Conservation (phyloP, 768 basidiomycete genomes). For the Daedalea quercina region DNA sequence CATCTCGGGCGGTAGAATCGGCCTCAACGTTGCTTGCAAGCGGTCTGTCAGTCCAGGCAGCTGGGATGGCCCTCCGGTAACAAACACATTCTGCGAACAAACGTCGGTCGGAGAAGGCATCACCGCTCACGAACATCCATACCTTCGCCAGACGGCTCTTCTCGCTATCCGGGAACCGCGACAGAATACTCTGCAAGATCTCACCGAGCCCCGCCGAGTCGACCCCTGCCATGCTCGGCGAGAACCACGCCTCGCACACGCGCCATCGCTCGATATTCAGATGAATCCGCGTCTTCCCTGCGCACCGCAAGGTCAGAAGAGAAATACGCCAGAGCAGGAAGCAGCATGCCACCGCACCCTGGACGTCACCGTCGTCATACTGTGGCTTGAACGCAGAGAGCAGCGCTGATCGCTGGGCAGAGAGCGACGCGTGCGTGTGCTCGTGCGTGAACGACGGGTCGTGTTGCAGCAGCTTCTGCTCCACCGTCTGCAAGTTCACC, state of each 20-base stretch:
- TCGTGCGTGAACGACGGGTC: conserved; percentile 81
- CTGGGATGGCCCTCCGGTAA: conserved; percentile 79
- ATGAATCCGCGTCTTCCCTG: conserved; percentile 73
- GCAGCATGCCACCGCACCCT: conserved; percentile 31
- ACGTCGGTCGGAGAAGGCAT: not conserved
- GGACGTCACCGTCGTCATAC: conserved; percentile 70
- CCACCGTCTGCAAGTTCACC: conserved; percentile 61
- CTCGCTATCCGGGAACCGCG: conserved; percentile 60
- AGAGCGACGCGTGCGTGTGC: conserved; percentile 75
- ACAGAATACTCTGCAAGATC: conserved; percentile 77
- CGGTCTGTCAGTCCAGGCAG: conserved; percentile 64
- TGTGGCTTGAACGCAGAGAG: conserved; percentile 79
- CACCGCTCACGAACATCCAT: conserved; percentile 8
- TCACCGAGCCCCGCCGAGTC: conserved; percentile 96
- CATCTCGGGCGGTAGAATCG: conserved; percentile 81
- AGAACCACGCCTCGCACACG: conserved; percentile 89
- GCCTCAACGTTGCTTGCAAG: conserved; percentile 68
- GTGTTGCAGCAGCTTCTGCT: conserved; percentile 71
- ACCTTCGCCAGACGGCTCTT: conserved; percentile 75
- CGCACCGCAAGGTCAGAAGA: not conserved
- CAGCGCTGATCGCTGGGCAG: conserved; percentile 75
- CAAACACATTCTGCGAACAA: conserved; percentile 70
- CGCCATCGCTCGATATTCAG: conserved; percentile 87
- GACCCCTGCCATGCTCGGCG: conserved; percentile 88
- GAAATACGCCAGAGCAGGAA: not conserved